Evolutionary conservation across 768 basidiomycete species (phyloP), one percentile per base, ranked within the genome.

Genomic region (Boletales sp.): DNA sequence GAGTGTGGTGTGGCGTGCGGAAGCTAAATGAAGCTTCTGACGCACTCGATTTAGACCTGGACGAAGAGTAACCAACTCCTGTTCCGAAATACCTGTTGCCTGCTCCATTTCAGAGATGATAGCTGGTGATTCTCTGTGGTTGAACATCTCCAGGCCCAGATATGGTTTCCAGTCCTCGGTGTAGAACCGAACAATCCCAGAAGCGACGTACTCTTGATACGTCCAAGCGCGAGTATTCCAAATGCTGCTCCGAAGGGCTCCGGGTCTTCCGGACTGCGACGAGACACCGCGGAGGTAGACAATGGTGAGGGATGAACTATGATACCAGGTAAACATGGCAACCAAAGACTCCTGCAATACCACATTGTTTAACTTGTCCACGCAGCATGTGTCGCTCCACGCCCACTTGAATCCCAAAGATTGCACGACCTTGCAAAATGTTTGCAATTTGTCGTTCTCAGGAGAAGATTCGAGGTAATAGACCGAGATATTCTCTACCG

Each of bases 261-360:
- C 46, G 0, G 17, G 8, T 32, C 32, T 12, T n/a, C 21, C 36
- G 2, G 30, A 19, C n/a, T 32, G 9, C 11, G 38, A 46, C n/a
- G 3, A 19, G 30, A 46, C 17, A 10, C 14, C 38, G 10, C 9
- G 13, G n/a, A 46, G 46, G 31, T 46, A n/a, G 17, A 46, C 15
- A 4, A 46, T 13, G 0, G 45, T 46, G 28, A 46, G 45, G n/a
- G 45, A 17, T 9, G 46, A 46, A 9, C 37, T 18, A 39, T 30
- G 46, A 32, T 46, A 39, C 46, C 37, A 46, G 18, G 30, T 18
- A 18, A 46, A 46, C 37, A 46, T 46, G n/a, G 46, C 46, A 15
- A 46, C 37, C 37, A 39, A 10, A n/a, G 46, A 40, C 11, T 48
- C 46, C 5, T 48, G 30, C 9, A 40, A 17, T 8, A 48, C 39